Conservation (phyloP, 148 eudicot genomes). For the Amaranthus cruentus region DNA sequence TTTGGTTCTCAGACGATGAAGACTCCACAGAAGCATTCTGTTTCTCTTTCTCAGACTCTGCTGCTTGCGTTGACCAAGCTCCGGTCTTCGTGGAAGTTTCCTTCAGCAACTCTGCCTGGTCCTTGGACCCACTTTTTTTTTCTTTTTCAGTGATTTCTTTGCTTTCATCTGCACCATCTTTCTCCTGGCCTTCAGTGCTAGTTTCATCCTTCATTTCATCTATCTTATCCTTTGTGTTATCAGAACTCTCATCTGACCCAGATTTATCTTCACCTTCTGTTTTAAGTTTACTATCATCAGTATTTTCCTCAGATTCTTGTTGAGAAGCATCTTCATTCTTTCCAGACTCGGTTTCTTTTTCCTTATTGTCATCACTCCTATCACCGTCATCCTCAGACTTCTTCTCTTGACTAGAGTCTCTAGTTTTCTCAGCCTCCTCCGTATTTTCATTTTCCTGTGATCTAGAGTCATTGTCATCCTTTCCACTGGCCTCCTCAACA, state of each 20-base stretch:
- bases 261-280: conserved; percentile 1
- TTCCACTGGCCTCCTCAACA: conserved; percentile 15
- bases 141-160: conserved; percentile 1
- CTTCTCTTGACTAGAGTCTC: conserved; percentile 21
- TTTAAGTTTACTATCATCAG: conserved; percentile 9
- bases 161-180: conserved; percentile 6
- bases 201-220: conserved; percentile 25
- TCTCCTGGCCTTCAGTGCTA: conserved; percentile 17
- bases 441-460: conserved; percentile 10
- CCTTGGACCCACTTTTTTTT: conserved; percentile 18
- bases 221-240: conserved; percentile 12
- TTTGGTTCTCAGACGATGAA: conserved; percentile 16
- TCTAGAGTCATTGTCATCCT: conserved; percentile 20
- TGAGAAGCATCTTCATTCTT: conserved; percentile 20
- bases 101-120: conserved; percentile 35
- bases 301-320: conserved; percentile 27
- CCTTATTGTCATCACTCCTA: conserved; percentile 25
- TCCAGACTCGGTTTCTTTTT: conserved; percentile 22
- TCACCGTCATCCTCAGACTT: conserved; percentile 24
- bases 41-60: conserved; percentile 44
- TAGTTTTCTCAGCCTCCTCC: conserved; percentile 24
- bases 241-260: conserved; percentile 17
- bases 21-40: conserved; percentile 37
- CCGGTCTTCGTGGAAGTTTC: conserved; percentile 44
- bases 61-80: conserved; percentile 49